Base-by-base conservation (phyloP, 2,329 filamentous ascomycete species). In the Penicillium decumbens region DNA sequence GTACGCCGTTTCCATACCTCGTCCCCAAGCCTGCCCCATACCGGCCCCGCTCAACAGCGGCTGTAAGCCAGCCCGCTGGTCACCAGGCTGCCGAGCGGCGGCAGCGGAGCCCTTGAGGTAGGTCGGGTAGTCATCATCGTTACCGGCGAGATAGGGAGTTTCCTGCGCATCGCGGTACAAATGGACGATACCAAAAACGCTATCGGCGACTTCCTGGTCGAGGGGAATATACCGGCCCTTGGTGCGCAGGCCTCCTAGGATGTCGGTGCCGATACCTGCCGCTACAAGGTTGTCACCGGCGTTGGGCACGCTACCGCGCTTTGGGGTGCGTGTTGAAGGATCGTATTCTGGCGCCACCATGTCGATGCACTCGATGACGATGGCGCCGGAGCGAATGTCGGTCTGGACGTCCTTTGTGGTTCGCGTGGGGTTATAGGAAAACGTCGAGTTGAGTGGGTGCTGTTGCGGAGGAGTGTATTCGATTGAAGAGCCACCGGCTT, bases 161-260 rank as follows among this genome's bases (percentile, higher is more conserved):
- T 95, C 88, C 50, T 89, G 82, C 1, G 81, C 81, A 69, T 97
- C 92, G 8, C 91, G 82, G 68, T 96, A 98, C 25, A 98, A 80
- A 68, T 96, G 93, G 2, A 98, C 90, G 12, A 97, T 83, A 1
- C 93, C 93, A 86, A 89, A 96, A 37, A 89, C 88, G 1, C 90
- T 78, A 51, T 95, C 87, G 0, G 89, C 89, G 47, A 86, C 82
- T 52, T 79, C 77, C 13, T 83, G 80, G 48, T 85, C 80, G 1
- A 92, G 77, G 0, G 87, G 84, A 18, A 88, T 74, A 65, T 86
- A 95, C 55, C 81, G 79, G 4, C 89, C 93, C 67, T 91, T 95
- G 1, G 91, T 95, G 51, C 88, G 85, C 43, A 86, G 81, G 5
- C 87, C 88, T 5, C 82, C 78, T 8, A 72, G 60, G 24, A 77